Conservation (phyloP, 208 protist genomes). For the Acanthamoeba healyi region DNA sequence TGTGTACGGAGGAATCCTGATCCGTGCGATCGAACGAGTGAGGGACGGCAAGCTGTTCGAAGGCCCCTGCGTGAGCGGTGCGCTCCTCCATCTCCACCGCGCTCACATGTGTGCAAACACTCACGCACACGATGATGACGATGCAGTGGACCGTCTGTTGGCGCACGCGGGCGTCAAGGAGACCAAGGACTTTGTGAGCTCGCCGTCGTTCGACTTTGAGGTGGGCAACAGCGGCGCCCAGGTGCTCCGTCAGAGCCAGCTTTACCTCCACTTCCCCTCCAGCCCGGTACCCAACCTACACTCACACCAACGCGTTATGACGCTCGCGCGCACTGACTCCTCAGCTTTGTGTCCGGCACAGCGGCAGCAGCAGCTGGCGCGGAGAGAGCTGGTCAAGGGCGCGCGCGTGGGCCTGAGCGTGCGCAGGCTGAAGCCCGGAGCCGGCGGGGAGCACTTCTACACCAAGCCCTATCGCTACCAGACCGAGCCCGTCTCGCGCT, state of each 20-base stretch:
- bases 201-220: constrained; percentile 66
- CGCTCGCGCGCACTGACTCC: background rate
- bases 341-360: background rate
- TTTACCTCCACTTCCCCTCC: constrained; percentile 41
- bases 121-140: too few species aligned
- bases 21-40: constrained; percentile 60
- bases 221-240: constrained; percentile 69
- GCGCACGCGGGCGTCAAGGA: constrained; percentile 35
- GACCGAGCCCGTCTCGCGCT: background rate
- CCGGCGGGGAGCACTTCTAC: background rate
- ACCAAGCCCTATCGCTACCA: constrained; percentile 39
- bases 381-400: background rate
- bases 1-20: constrained; percentile 58
- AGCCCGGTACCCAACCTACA: background rate
- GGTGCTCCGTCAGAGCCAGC: background rate
- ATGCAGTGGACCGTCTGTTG: constrained; percentile 62
- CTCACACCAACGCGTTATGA: background rate
- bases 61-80: constrained; percentile 66
- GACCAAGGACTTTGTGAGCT: constrained; percentile 1
- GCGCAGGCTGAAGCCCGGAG: background rate
- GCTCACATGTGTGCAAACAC: too few species aligned
- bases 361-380: background rate
- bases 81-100: too few species aligned
- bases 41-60: constrained; percentile 70
- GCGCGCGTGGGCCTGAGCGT: constrained; percentile 67